Conservation (phyloP, 306 rosid genomes). For the Heteromeles arbutifolia region DNA sequence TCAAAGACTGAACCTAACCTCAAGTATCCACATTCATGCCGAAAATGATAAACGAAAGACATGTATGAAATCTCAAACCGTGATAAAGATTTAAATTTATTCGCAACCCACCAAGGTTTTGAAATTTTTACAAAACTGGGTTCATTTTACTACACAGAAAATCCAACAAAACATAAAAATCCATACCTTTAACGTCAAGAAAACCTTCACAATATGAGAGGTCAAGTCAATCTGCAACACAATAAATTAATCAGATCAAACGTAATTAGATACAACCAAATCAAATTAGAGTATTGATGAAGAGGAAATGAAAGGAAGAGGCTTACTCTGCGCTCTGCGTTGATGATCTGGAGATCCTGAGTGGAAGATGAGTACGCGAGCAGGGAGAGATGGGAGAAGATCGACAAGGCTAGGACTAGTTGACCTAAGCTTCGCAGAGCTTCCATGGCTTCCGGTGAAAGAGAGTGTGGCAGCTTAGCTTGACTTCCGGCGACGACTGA, state of each 20-base stretch:
- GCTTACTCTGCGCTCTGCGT: conserved; percentile 90
- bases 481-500: conserved; percentile 12
- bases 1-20: not conserved
- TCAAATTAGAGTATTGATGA: not conserved
- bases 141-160: not conserved
- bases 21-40: not conserved
- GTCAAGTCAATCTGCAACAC: conserved; percentile 76
- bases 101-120: not conserved
- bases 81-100: not conserved
- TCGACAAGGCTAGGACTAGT: conserved; percentile 25
- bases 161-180: not conserved
- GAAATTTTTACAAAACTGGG: not conserved
- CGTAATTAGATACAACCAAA: not conserved
- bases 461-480: not conserved
- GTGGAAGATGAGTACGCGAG: conserved; percentile 35
- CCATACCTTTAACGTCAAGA: conserved; percentile 79
- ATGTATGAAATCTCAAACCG: not conserved
- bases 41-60: not conserved
- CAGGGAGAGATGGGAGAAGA: conserved; percentile 27
- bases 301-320: conserved; percentile 3
- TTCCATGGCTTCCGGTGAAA: conserved; percentile 44
- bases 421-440: conserved; percentile 35
- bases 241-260: not conserved
- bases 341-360: conserved; percentile 62
- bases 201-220: conserved; percentile 79